Base-by-base conservation (phyloP, 140 eudicot genomes). In the Senecio squalidus region DNA sequence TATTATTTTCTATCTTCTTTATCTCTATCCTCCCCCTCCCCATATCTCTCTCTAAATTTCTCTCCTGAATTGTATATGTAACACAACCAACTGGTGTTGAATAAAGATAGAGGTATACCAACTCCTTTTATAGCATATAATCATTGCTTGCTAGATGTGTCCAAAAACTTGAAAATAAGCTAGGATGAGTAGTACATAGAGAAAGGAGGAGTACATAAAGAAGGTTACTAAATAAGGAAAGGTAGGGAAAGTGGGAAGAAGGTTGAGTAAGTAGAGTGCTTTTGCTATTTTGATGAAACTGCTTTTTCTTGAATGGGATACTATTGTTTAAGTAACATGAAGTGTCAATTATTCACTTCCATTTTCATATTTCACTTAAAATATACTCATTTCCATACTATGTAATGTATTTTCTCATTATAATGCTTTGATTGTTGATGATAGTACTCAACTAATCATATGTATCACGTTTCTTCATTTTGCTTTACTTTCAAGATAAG, bases 1-100 rank as follows among this genome's bases (percentile, higher is more conserved):
- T 86, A n/a, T 68, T 38, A 66, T 79, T 79, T 52, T 86, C 91
- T 18, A 86, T 82, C 75, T 76, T 82, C 78, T 61, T 82, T 55
- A 86, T 86, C 88, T 86, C 87, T 36, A 82, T 74, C 82, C 70
- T 86, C 16, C 95, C 95, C 43, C 95, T 77, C 20, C 84, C 95
- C 91, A 86, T 84, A 29, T 56, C 67, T 49, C 44, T 23, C n/a
- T 26, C 47, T 45, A 18, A 17, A 46, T 55, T 24, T 63, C 77
- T 71, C 64, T 66, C 68, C 60, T 61, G 41, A 18, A 31, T 27
- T 53, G 44, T 38, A 25, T 64, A 51, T 31, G 36, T 36, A 10
- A 36, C 43, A 36, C 53, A 60, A 60, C 55, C 55, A 60, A 40
- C 39, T 40, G 9, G n/a, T 6, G 13, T 13, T 43, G 49, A 43